A percentile compares a stretch with the other conserved stretches of the same genome.
Evolutionary conservation across 352 stramenopile genomes (phyloP).

Genomic region (Phytopythium kandeliae): DNA sequence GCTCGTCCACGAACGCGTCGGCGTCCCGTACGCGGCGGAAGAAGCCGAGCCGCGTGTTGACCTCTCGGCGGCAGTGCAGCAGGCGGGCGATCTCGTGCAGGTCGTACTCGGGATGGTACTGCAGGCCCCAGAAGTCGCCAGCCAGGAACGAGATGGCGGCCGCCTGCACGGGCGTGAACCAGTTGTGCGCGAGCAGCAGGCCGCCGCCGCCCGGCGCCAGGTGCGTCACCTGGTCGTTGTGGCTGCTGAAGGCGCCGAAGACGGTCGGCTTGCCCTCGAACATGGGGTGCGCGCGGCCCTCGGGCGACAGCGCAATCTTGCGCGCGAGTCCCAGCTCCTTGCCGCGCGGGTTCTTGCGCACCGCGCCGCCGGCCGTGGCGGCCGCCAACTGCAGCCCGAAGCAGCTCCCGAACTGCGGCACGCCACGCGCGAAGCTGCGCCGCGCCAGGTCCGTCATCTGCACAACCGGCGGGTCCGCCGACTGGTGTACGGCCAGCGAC

Average conservation of each 20-base stretch:
- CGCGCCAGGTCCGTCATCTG: constrained; percentile 37
- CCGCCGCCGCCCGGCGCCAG: constrained; percentile 38
- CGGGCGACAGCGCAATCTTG: constrained; percentile 57
- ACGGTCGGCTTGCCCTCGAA: constrained; percentile 65
- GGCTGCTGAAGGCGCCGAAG: constrained; percentile 70
- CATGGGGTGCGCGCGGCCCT: constrained; percentile 58
- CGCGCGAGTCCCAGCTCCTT: constrained; percentile 63
- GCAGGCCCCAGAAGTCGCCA: constrained; percentile 70
- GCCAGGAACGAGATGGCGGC: constrained; percentile 20
- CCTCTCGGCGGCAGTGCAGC: constrained; percentile 55
- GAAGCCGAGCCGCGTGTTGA: constrained; percentile 65
- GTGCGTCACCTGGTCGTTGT: constrained; percentile 74
- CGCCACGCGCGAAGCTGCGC: constrained; percentile 32
- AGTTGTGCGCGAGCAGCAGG: constrained; percentile 47
- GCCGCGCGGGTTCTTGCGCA: constrained; percentile 56
- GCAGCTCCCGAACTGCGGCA: constrained; percentile 78
- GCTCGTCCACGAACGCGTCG: constrained; percentile 65
- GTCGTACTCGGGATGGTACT: constrained; percentile 80
- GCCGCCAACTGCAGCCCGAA: constrained; percentile 65
- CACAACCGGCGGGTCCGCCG: constrained; percentile 39
- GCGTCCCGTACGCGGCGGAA: constrained; percentile 66
- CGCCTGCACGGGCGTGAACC: constrained; percentile 55
- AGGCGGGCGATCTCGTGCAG: constrained; percentile 72
- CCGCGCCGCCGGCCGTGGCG: constrained; percentile 38
- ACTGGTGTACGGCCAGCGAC: constrained; percentile 60